These are phyloP conservation scores for Monosporascus sp. DNA, from an alignment of 2,329 filamentous ascomycete genomes.

Conservation along the genomic window DNA sequence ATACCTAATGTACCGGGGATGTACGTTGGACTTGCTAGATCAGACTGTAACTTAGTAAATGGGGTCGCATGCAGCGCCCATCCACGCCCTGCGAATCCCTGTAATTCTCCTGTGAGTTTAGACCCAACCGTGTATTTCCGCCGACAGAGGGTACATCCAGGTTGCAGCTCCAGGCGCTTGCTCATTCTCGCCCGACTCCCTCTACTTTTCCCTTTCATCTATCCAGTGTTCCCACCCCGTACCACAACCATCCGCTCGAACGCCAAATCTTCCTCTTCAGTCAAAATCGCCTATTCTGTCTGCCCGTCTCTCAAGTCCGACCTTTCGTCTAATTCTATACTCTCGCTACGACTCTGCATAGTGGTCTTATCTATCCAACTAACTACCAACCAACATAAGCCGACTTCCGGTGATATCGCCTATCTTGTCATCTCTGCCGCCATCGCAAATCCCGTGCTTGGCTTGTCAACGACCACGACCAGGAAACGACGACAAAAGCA, in stretches of 20 bases:
- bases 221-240: neutral
- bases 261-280: neutral
- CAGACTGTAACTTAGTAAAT: neutral
- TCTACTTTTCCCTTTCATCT: neutral
- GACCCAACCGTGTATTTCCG: neutral
- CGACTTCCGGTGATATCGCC: no score
- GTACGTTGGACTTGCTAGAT: no score
- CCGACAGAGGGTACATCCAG: neutral
- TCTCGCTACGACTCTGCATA: no score
- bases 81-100: slow-evolving; percentile 1
- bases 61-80: neutral
- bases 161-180: neutral
- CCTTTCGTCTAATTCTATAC: no score
- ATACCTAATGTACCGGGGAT: no score
- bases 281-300: neutral
- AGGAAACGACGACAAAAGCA: no score
- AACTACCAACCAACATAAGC: no score
- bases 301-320: no score
- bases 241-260: neutral
- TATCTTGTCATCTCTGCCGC: no score
- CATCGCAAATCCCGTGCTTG: no score
- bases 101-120: neutral
- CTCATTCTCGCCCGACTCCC: neutral
- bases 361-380: no score
- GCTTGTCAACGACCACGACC: no score